Base-by-base conservation (phyloP, 2,329 filamentous ascomycete species). In the Colletotrichum gigasporum region DNA sequence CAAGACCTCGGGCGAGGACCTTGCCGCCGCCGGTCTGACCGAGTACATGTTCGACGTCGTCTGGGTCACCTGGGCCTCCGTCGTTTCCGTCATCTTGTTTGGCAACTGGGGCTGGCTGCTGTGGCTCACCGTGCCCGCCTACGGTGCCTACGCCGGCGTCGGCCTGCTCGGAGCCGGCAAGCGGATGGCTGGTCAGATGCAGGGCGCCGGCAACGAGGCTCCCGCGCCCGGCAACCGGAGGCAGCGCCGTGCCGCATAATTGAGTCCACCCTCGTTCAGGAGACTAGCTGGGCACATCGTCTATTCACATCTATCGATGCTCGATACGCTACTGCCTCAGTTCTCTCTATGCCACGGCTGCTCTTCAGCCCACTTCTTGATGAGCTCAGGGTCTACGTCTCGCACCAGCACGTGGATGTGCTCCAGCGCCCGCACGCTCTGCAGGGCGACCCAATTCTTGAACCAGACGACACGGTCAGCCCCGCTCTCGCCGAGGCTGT, bases 31-130 rank as follows among this genome's bases (percentile, higher is more conserved):
- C 32, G 96, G 96, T 4, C 80, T 99, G 82, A 98, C 95, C 10
- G 96, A 97, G 80, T 98, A 96, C 83, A 93, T 98, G 91, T 99
- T 97, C 86, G 96, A 99, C 79, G 87, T 97, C 51, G 83, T 97
- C 55, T 98, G 97, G 87, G 93, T 97, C 81, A 97, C 94, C 0
- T 97, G 94, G 90, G 89, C 87, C 10, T 91, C 90, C 56, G 82
- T 93, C 39, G 78, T 90, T 8, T 77, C 91, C n/a, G 94, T 90
- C 12, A 85, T 91, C 14, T 68, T 97, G 26, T 86, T 95, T 48
- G 96, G 96, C 4, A 94, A 97, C 75, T 90, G 90, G 81, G 92
- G 80, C 12, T 88, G 85, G 85, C 74, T 86, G 18, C 70, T 87
- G 10, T 88, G 85, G 84, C 72, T 78, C 14, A 73, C 83, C 20